phyloP scores from a whole-genome alignment of 805 yeast species.

The Ogataea corticis region DNA sequence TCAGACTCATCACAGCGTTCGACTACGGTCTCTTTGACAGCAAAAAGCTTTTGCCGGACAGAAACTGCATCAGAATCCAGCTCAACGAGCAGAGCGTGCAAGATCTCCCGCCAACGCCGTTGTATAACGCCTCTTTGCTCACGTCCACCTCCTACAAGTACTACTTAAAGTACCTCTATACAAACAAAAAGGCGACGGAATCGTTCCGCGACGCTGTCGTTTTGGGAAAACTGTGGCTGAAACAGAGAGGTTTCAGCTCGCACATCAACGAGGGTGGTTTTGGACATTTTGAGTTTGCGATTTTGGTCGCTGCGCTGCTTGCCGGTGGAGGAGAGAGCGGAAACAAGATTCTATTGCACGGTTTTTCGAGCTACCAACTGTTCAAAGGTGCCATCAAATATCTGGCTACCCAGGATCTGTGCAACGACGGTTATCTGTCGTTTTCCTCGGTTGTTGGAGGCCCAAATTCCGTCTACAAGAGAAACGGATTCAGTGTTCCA shows the following conservation, averaged over 20 bases:
- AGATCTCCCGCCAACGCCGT: slow-evolving; percentile 72
- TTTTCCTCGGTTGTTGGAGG: slow-evolving; percentile 60
- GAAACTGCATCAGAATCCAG: slow-evolving; percentile 79
- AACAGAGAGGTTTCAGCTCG: slow-evolving; percentile 80
- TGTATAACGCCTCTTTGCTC: slow-evolving; percentile 80
- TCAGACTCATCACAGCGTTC: slow-evolving; percentile 73
- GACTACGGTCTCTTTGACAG: slow-evolving; percentile 70
- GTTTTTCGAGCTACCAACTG: slow-evolving; percentile 89
- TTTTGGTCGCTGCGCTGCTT: slow-evolving; percentile 75
- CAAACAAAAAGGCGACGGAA: slow-evolving; percentile 72
- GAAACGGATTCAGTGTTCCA: slow-evolving; percentile 68
- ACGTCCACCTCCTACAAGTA: slow-evolving; percentile 68
- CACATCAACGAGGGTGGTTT: slow-evolving; percentile 69
- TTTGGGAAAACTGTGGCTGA: slow-evolving; percentile 86
- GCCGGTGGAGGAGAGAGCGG: slow-evolving; percentile 82
- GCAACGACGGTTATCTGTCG: slow-evolving; percentile 61
- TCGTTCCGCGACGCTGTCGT: slow-evolving; percentile 85
- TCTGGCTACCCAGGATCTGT: slow-evolving; percentile 76
- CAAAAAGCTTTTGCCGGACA: slow-evolving; percentile 75
- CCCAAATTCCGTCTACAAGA: slow-evolving; percentile 43
- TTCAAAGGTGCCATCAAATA: slow-evolving; percentile 87
- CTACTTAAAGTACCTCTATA: slow-evolving; percentile 73
- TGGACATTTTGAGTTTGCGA: slow-evolving; percentile 88
- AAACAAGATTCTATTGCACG: slow-evolving; percentile 74
- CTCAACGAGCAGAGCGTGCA: slow-evolving; percentile 34